Conservation (phyloP, 805 yeast species). For the Metschnikowia hibisci region DNA sequence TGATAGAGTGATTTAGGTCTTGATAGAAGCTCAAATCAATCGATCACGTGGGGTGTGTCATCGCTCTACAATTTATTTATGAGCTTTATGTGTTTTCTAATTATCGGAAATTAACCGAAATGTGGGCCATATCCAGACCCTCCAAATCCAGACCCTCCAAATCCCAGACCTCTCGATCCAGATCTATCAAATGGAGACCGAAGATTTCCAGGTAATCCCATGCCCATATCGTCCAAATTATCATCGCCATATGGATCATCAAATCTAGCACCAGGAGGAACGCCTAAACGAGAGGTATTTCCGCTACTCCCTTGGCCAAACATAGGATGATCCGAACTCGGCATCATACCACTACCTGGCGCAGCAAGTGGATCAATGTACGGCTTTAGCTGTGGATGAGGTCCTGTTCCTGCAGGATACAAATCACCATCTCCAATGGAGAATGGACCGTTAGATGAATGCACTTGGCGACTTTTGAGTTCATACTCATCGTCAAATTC, state of each 20-base stretch:
- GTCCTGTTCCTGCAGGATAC: constrained; percentile 42
- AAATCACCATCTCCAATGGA: constrained; percentile 50
- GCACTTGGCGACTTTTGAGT: constrained; percentile 14
- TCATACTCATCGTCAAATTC: constrained; percentile 54
- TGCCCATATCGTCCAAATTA: constrained; percentile 41
- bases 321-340: constrained; percentile 49
- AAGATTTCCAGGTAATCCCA: constrained; percentile 38
- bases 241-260: constrained; percentile 50
- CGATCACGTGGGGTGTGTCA: neutral
- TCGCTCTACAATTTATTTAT: neutral
- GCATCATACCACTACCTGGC: constrained; percentile 45
- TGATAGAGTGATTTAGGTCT: constrained; percentile 50
- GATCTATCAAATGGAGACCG: constrained; percentile 8
- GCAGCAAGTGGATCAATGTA: constrained; percentile 39
- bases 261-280: constrained; percentile 47
- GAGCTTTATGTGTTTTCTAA: neutral
- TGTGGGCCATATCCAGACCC: constrained; percentile 2
- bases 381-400: constrained; percentile 42
- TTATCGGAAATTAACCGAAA: neutral
- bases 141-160: neutral
- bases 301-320: constrained; percentile 31
- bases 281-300: constrained; percentile 28
- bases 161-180: too few relatives aligned
- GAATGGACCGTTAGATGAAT: constrained; percentile 17
- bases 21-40: neutral